A percentile compares a stretch with the other conserved stretches of the same genome.
Evolutionary conservation across 108 stramenopile species (phyloP).

Genomic region (Nitzschia putrida): DNA sequence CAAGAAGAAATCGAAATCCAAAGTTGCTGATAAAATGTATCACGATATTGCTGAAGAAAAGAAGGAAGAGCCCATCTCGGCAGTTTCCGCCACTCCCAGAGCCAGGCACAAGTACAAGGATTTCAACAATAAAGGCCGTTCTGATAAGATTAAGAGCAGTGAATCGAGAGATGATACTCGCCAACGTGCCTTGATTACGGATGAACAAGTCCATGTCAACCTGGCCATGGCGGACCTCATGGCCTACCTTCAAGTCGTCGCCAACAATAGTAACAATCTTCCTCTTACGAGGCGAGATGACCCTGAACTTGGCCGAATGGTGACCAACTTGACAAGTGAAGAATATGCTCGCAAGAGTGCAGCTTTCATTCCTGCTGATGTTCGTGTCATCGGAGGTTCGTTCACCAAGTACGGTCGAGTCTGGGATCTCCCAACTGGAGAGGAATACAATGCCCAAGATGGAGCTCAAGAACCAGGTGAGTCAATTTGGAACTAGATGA

Average conservation of each 20-base stretch:
- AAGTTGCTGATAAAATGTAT: too few species aligned
- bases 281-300: conserved; percentile 85
- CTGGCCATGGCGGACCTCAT: conserved; percentile 84
- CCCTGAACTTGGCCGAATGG: conserved; percentile 68
- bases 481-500: conserved; percentile 1
- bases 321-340: conserved; percentile 63
- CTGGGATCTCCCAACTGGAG: conserved; percentile 81
- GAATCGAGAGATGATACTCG: conserved; percentile 21
- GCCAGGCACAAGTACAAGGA: conserved; percentile 1
- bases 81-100: conserved; percentile 13
- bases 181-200: conserved; percentile 19
- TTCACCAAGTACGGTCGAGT: conserved; percentile 73
- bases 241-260: conserved; percentile 86
- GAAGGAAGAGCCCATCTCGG: conserved; percentile 13
- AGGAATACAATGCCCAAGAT: conserved; percentile 65
- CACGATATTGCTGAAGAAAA: conserved; percentile 5
- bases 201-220: conserved; percentile 67
- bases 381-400: conserved; percentile 74
- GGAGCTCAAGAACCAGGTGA: conserved; percentile 62
- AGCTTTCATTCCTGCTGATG: conserved; percentile 82
- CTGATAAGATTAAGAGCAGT: not conserved
- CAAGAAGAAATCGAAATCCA: too few species aligned
- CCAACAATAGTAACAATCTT: conserved; percentile 76
- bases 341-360: conserved; percentile 80
- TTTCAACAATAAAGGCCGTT: not conserved